phyloP scores from a whole-genome alignment of 129 eudicot species.

The Helichrysum umbraculigerum region DNA sequence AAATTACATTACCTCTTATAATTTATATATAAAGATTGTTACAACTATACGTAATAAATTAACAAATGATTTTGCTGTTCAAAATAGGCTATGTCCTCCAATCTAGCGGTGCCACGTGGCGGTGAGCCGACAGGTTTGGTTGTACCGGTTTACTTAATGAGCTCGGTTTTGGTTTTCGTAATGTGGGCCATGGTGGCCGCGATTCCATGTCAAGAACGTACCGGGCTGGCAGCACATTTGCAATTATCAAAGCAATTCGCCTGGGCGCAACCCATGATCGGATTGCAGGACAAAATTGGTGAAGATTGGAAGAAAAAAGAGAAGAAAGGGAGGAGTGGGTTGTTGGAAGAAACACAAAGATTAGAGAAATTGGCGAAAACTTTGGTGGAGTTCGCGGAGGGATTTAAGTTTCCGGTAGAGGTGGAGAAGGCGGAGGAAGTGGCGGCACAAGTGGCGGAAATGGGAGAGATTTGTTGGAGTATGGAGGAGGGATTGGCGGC shows the following conservation, averaged over 20 bases:
- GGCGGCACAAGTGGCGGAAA: slow-evolving; percentile 57
- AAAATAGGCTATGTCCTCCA: slow-evolving; percentile 61
- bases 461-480: slow-evolving; percentile 61
- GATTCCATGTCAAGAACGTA: slow-evolving; percentile 78
- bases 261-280: slow-evolving; percentile 70
- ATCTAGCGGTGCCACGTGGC: slow-evolving; percentile 79
- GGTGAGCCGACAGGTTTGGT: slow-evolving; percentile 70
- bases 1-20: too few species aligned
- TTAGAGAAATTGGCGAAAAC: slow-evolving; percentile 60
- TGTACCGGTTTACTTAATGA: slow-evolving; percentile 62
- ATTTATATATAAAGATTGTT: not conserved
- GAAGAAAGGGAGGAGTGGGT: slow-evolving; percentile 75
- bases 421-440: slow-evolving; percentile 67
- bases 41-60: not conserved
- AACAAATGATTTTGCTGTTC: not conserved
- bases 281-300: slow-evolving; percentile 78
- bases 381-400: slow-evolving; percentile 58
- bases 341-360: slow-evolving; percentile 64
- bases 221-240: slow-evolving; percentile 58
- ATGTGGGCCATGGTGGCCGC: slow-evolving; percentile 93
- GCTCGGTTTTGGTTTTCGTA: slow-evolving; percentile 59
- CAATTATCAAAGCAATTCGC: slow-evolving; percentile 52
- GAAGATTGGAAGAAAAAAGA: slow-evolving; percentile 94
- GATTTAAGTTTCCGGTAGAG: slow-evolving; percentile 65
- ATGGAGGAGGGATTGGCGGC: slow-evolving; percentile 81